Evolutionary conservation across 192 early-diverging fungal species (phyloP), one percentile per base, ranked within the genome.

Genomic region (Podochytrium sp.): DNA sequence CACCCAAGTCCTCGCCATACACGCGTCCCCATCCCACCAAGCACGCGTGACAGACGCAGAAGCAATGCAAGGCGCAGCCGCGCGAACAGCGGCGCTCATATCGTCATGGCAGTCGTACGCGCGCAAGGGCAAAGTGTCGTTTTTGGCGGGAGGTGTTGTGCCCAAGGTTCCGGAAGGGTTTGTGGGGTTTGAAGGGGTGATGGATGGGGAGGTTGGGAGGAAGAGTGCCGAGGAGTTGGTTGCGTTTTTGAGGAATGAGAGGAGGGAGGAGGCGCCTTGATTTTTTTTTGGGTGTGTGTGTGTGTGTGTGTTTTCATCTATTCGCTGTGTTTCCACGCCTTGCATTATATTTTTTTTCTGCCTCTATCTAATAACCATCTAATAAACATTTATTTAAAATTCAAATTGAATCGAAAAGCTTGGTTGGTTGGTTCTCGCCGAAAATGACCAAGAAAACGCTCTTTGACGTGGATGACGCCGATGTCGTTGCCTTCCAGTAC

Each of bases 401-500:
- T n/a, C n/a, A n/a, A n/a, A n/a, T n/a, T n/a, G n/a, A n/a, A n/a
- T n/a, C n/a, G n/a, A n/a, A n/a, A n/a, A n/a, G n/a, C n/a, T n/a
- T n/a, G n/a, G n/a, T n/a, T n/a, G n/a, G n/a, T n/a, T n/a, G n/a
- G n/a, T n/a, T n/a, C n/a, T n/a, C n/a, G n/a, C n/a, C 20, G 10
- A 37, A 29, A 6, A 66, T 66, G 64, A 49, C 42, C 49, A 18
- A 10, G 20, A 70, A 70, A 38, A 70, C 68, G 0, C 68, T 70
- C 20, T 70, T 70, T 33, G 6, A 50, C 33, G 58, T 53, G 35
- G 71, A 73, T 49, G 71, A 73, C 39, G 37, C 53, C 3, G 58
- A 73, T 41, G 39, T 63, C 51, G 70, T 82, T 27, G 35, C 52
- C n/a, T 82, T 82, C 52, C 58, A 79, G 38, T 78, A 66, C 69